Percentiles rank a stretch among this genome's conserved stretches.
Evolutionary conservation across 306 rosid genomes (phyloP).

Genomic region (Hippophae gyantsensis): DNA sequence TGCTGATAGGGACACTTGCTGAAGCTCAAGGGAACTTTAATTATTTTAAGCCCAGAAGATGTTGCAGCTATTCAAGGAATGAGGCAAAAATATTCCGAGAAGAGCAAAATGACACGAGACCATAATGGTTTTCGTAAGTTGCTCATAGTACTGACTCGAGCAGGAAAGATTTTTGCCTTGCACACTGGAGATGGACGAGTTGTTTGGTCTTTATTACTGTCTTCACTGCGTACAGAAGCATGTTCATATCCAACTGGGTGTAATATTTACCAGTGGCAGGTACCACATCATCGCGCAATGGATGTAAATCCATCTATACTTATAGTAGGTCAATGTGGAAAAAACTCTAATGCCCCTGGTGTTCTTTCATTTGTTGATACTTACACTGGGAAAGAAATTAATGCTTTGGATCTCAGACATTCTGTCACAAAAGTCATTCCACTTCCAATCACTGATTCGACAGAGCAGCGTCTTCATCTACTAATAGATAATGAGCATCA

Average conservation of each 20-base stretch:
- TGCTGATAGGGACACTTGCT: conserved; percentile 71
- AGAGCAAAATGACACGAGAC: conserved; percentile 96
- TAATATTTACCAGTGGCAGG: conserved; percentile 91
- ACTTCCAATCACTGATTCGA: conserved; percentile 72
- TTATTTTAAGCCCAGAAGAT: conserved; percentile 92
- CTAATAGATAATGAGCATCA: conserved; percentile 48
- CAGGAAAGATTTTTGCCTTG: conserved; percentile 89
- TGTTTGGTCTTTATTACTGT: conserved; percentile 72
- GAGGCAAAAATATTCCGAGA: conserved; percentile 80
- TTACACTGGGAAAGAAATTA: conserved; percentile 63
- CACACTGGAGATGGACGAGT: conserved; percentile 95
- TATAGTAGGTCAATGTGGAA: conserved; percentile 69
- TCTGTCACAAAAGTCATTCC: conserved; percentile 69
- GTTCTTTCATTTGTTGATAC: conserved; percentile 80
- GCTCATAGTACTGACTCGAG: conserved; percentile 76
- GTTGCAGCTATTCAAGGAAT: conserved; percentile 73
- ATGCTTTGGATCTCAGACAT: conserved; percentile 44
- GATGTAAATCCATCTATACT: conserved; percentile 89
- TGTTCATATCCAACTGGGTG: conserved; percentile 64
- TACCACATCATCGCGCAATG: conserved; percentile 92
- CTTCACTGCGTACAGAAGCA: conserved; percentile 49
- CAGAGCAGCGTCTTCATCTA: conserved; percentile 85
- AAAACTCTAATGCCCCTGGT: conserved; percentile 46
- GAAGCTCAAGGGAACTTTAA: conserved; percentile 93
- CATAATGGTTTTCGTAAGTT: conserved; percentile 96